phyloP scores from a whole-genome alignment of 2,329 filamentous ascomycete species.

The Peltaster fructicola region DNA sequence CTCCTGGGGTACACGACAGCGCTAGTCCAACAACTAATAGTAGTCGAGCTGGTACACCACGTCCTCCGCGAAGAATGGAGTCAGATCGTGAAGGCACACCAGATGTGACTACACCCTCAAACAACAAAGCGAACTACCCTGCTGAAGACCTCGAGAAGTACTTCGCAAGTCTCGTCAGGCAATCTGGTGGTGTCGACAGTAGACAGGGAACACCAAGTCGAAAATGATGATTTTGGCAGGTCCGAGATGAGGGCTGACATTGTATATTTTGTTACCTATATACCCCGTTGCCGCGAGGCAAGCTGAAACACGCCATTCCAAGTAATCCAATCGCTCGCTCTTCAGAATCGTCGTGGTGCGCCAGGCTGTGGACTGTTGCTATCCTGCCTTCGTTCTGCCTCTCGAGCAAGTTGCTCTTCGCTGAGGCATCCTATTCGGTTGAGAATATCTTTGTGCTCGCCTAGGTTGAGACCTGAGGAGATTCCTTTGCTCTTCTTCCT shows the following conservation, averaged over 20 bases:
- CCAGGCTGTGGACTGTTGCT: neutral
- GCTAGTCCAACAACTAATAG: constrained; percentile 2
- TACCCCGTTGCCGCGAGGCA: no score
- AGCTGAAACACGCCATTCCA: no score
- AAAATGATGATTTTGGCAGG: no score
- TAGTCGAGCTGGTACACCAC: constrained; percentile 5
- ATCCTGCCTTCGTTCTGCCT: constrained; percentile 14
- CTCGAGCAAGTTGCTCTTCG: constrained; percentile 18
- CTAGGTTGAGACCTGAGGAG: constrained; percentile 30
- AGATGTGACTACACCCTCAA: constrained; percentile 28
- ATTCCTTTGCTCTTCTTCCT: constrained; percentile 37
- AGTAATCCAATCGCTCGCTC: no score
- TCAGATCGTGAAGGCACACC: constrained; percentile 4
- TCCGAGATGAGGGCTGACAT: no score
- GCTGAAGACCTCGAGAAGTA: constrained; percentile 41
- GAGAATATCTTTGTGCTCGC: constrained; percentile 63
- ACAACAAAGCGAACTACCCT: constrained; percentile 33
- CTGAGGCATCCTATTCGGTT: constrained; percentile 56
- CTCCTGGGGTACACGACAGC: neutral
- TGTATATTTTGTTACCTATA: no score
- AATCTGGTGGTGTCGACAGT: constrained; percentile 17
- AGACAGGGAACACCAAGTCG: constrained; percentile 3
- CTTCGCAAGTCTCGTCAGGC: constrained; percentile 42
- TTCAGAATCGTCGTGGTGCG: no score
- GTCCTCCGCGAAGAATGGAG: constrained; percentile 9